A percentile compares a stretch with the other conserved stretches of the same genome.
Conservation (phyloP, 140 eudicot species). For the Oenanthe javanica region DNA sequence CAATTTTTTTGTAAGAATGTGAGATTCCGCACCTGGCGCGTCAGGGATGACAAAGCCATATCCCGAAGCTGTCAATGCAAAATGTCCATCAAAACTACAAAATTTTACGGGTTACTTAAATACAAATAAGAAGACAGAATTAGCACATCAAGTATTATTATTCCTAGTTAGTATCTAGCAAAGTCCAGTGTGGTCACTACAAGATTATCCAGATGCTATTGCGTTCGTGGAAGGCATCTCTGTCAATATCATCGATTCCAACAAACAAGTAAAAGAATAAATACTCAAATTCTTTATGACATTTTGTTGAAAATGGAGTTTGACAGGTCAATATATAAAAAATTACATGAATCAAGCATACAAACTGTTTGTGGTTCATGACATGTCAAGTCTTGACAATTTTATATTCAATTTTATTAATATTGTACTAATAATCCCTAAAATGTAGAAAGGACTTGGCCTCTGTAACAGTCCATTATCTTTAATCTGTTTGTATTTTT, state of each 20-base stretch:
- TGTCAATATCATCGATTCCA: neutral
- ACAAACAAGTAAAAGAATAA: neutral
- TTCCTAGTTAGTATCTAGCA: neutral
- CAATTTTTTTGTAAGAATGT: slow-evolving; percentile 49
- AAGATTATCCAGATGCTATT: neutral
- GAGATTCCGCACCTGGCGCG: slow-evolving; percentile 62
- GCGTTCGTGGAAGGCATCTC: neutral
- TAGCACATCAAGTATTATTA: neutral
- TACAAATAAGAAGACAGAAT: neutral
- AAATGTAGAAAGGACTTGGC: neutral
- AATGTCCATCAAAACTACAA: slow-evolving; percentile 1
- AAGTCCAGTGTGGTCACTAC: neutral
- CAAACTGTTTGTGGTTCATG: neutral
- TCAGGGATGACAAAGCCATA: slow-evolving; percentile 76
- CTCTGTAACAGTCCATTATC: neutral
- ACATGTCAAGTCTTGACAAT: neutral
- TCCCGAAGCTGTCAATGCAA: slow-evolving; percentile 46
- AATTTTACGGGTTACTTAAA: neutral
- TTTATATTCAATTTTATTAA: neutral
- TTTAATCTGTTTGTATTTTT: neutral
- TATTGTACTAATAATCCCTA: neutral
- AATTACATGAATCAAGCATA: neutral
- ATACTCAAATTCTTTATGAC: neutral
- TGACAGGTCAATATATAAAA: neutral
- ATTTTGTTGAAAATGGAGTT: neutral